Conservation (phyloP, 2,329 filamentous ascomycete species). For the Fusarium pininemorale region DNA sequence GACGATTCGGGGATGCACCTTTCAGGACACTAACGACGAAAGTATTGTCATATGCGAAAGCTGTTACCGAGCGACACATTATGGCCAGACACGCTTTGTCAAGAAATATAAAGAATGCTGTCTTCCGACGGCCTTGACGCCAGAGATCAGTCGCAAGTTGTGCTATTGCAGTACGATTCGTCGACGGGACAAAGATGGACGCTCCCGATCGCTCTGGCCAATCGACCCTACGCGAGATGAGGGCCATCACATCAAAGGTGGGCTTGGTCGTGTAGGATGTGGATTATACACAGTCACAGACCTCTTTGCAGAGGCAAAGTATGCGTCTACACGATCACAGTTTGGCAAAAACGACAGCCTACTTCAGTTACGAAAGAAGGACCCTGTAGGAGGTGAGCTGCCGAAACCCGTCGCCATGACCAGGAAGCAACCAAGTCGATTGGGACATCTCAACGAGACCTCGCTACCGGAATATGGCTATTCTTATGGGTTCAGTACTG, state of each 20-base stretch:
- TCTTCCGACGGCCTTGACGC: slow-evolving; percentile 38
- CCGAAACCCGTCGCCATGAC: neutral
- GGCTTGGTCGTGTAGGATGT: neutral
- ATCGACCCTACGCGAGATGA: neutral
- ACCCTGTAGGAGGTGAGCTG: neutral
- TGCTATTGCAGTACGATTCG: slow-evolving; percentile 38
- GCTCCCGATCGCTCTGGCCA: slow-evolving; percentile 27
- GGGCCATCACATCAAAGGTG: slow-evolving; percentile 17
- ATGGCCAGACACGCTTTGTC: slow-evolving; percentile 39
- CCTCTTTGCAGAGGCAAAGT: slow-evolving; percentile 40
- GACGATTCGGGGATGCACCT: slow-evolving; percentile 41
- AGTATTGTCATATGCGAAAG: slow-evolving; percentile 43
- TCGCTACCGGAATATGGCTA: slow-evolving; percentile 31
- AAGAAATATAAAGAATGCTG: slow-evolving; percentile 50
- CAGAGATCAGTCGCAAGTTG: slow-evolving; percentile 36
- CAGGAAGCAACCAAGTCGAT: neutral
- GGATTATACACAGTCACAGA: slow-evolving; percentile 20
- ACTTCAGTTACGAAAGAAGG: neutral
- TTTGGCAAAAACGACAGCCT: slow-evolving; percentile 15
- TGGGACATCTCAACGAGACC: slow-evolving; percentile 13
- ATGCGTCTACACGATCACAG: slow-evolving; percentile 15
- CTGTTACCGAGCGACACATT: slow-evolving; percentile 46
- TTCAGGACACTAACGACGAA: slow-evolving; percentile 15
- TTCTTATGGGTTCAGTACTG: slow-evolving; percentile 25
- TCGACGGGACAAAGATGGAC: slow-evolving; percentile 32